These are phyloP conservation scores for Gossypium trilobum DNA, from an alignment of 441 rosid genomes.

Conservation along the genomic window DNA sequence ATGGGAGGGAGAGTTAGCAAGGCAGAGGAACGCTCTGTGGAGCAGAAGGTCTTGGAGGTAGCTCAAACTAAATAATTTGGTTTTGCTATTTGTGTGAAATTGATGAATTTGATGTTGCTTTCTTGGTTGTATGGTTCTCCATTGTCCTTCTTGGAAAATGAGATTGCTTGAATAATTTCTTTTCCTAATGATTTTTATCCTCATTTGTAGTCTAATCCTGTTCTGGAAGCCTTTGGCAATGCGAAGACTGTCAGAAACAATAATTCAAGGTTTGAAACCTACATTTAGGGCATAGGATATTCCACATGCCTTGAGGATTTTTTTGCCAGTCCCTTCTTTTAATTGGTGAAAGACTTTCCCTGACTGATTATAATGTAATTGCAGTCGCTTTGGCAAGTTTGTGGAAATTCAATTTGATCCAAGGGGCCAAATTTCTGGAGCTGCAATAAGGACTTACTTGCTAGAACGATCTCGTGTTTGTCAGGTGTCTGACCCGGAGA, in stretches of 20 bases:
- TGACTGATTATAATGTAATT: slow-evolving; percentile 13
- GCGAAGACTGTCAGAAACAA: slow-evolving; percentile 71
- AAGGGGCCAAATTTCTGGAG: slow-evolving; percentile 62
- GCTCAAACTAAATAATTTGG: slow-evolving; percentile 3
- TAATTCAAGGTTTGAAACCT: slow-evolving; percentile 48
- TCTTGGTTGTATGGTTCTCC: neutral
- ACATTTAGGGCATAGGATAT: neutral
- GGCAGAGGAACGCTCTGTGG: slow-evolving; percentile 55
- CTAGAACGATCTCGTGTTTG: slow-evolving; percentile 70
- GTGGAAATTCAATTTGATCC: slow-evolving; percentile 69
- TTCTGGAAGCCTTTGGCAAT: slow-evolving; percentile 75
- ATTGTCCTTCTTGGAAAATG: slow-evolving; percentile 14
- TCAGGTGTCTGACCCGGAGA: slow-evolving; percentile 77
- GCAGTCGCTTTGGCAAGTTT: slow-evolving; percentile 75
- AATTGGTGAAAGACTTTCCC: slow-evolving; percentile 10
- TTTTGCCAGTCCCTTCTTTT: slow-evolving; percentile 5
- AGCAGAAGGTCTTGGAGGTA: slow-evolving; percentile 76
- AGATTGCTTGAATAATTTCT: slow-evolving; percentile 12
- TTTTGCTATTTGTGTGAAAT: slow-evolving; percentile 4
- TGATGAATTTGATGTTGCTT: slow-evolving; percentile 13
- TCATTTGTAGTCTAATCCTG: slow-evolving; percentile 58
- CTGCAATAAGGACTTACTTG: slow-evolving; percentile 69
- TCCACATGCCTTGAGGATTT: slow-evolving; percentile 10
- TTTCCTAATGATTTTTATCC: slow-evolving; percentile 1
- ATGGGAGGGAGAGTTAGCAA: slow-evolving; percentile 54